phyloP scores from a whole-genome alignment of 495 filamentous ascomycete genomes.

The Podospora pseudocomata region DNA sequence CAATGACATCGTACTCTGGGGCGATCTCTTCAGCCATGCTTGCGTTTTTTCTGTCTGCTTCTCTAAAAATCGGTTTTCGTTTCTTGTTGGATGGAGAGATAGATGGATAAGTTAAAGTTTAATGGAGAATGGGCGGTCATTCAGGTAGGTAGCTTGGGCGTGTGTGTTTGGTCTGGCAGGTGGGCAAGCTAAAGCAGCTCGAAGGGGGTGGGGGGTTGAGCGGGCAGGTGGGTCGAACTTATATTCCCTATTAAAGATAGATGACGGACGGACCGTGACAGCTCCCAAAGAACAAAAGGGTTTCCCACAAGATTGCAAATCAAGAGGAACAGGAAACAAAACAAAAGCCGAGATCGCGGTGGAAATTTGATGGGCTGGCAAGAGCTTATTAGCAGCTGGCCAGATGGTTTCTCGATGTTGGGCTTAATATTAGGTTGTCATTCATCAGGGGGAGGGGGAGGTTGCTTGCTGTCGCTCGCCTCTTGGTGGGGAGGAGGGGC shows the following conservation, averaged over 20 bases:
- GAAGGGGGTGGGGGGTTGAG: not conserved
- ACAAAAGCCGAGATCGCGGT: not conserved
- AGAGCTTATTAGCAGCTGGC: not conserved
- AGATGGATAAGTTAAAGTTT: not conserved
- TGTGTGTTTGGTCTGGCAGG: no score
- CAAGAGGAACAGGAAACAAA: not conserved
- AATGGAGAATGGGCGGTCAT: not conserved
- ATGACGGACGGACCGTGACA: not conserved
- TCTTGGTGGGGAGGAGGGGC: conserved; percentile 20
- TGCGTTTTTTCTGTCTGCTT: not conserved
- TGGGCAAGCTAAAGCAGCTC: not conserved
- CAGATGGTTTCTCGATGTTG: conserved; percentile 5
- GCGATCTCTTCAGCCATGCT: conserved; percentile 88
- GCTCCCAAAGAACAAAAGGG: conserved; percentile 1
- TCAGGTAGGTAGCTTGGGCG: not conserved
- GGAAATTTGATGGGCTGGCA: conserved; percentile 3
- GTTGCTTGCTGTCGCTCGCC: conserved; percentile 12
- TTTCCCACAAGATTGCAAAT: not conserved
- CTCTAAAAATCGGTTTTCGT: not conserved
- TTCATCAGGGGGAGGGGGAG: not conserved
- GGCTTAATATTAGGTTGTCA: conserved; percentile 18
- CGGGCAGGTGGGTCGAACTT: not conserved
- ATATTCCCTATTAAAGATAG: not conserved
- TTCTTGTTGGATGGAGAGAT: conserved; percentile 5
- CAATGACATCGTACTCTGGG: conserved; percentile 95